Evolutionary conservation across 345 rosid species (phyloP), one percentile per base, ranked within the genome.

Genomic region (Rhizophora apiculata): DNA sequence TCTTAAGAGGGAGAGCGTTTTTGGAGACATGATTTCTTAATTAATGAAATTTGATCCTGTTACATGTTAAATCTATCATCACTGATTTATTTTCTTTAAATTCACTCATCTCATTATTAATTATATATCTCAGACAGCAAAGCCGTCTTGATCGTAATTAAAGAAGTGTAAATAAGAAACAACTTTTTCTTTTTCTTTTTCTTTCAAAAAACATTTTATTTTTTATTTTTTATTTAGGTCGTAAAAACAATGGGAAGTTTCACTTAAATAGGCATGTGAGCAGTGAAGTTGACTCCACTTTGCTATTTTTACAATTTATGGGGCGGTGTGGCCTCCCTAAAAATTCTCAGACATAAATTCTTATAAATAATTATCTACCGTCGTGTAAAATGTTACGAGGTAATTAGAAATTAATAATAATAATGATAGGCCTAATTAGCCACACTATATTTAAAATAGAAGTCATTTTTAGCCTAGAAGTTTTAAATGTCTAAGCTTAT

Each of bases 1-100:
- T 68, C 72, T 68, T 37, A 75, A 69, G 39, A 69, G 70, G 60
- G 74, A 54, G 70, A 76, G 77, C 84, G 61, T 77, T 34, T 81
- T 82, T 52, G 89, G 85, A 22, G 86, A 80, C 73, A 72, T 85
- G 68, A 82, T 83, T 72, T 84, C 87, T 77, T 84, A 80, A 72
- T 72, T 54, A 57, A 32, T 49, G 39, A 5, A 64, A 48, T 1
- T 13, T 62, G 21, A 24, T 8, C 16, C 24, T 56, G 3, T 24
- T 56, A 56, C 18, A 56, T 56, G 31, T 21, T 56, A 21, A 24
- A 56, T 56, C 60, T 9, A 56, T 24, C 29, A 24, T 56, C 60
- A 24, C 30, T 3, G 49, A 13, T 43, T 11, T 4, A 3, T 43
- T 3, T 43, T 43, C 8, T 43, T 13, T 11, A 13, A 43, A 13